phyloP scores from a whole-genome alignment of 108 stramenopile species.

The Nannochloropsis gaditana region DNA sequence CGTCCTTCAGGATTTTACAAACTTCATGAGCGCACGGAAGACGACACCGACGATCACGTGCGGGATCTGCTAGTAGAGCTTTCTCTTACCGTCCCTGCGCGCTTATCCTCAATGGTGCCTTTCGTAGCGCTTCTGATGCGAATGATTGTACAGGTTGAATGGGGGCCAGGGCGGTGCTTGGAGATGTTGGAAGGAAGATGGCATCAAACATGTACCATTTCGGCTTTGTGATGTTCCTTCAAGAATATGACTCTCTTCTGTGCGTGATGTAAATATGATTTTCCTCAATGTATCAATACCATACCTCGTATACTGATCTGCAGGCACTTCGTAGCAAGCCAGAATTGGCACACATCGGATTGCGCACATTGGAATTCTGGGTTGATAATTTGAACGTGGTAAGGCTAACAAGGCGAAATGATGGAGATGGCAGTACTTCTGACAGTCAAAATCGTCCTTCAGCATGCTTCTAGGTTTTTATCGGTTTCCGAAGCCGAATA shows the following conservation, averaged over 20 bases:
- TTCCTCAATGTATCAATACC: too few species aligned
- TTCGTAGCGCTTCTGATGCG: conserved; percentile 79
- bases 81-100: conserved; percentile 77
- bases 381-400: conserved; percentile 86
- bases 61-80: conserved; percentile 71
- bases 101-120: conserved; percentile 77
- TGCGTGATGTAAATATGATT: too few species aligned
- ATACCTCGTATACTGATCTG: not conserved
- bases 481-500: too few species aligned
- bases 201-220: not conserved
- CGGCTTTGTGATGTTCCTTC: too few species aligned
- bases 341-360: conserved; percentile 69
- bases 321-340: conserved; percentile 73
- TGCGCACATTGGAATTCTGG: conserved; percentile 91
- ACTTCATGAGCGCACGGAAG: conserved; percentile 44
- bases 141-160: conserved; percentile 59
- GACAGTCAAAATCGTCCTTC: too few species aligned
- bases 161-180: not conserved
- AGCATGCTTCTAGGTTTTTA: too few species aligned
- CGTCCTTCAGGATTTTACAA: conserved; percentile 30
- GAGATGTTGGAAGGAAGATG: not conserved
- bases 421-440: not conserved
- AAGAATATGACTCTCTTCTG: too few species aligned
- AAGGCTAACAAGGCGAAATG: conserved; percentile 53
- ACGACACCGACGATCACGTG: conserved; percentile 23